Conservation (phyloP, 768 basidiomycete species). For the Cytidiella melzeri region DNA sequence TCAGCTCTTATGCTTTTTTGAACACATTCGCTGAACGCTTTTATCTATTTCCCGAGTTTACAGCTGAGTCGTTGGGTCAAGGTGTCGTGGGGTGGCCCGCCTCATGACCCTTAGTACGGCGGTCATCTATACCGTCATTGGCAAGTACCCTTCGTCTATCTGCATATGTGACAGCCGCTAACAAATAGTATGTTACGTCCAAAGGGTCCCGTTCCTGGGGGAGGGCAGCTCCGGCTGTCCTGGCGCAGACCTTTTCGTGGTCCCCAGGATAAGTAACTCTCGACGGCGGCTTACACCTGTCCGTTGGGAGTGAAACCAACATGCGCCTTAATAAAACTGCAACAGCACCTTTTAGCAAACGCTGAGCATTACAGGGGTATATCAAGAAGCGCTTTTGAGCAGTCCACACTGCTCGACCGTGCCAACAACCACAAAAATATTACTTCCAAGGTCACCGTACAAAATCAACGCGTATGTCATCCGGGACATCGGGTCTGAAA, state of each 20-base stretch:
- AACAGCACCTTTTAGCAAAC: no score
- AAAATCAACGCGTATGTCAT: no score
- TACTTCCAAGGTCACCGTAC: no score
- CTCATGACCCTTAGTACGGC: neutral
- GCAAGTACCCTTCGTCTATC: neutral
- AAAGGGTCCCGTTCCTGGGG: neutral
- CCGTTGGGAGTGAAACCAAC: conserved; percentile 4
- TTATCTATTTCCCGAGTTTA: no score
- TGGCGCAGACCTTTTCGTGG: conserved; percentile 10
- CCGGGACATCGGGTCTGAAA: no score
- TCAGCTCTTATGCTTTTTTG: neutral
- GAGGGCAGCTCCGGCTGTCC: neutral
- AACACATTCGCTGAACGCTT: neutral
- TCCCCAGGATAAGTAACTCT: conserved; percentile 7
- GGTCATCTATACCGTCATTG: neutral
- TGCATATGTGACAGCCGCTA: neutral
- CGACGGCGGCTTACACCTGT: neutral
- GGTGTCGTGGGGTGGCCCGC: no score
- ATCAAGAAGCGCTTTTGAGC: no score
- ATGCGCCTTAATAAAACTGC: conserved; percentile 4
- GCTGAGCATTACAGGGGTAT: no score
- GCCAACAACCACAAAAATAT: no score
- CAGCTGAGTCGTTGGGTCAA: no score
- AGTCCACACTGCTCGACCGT: no score
- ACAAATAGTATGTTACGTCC: neutral